Evolutionary conservation across 352 stramenopile genomes (phyloP).

Genomic region (Pythium utonaiense): DNA sequence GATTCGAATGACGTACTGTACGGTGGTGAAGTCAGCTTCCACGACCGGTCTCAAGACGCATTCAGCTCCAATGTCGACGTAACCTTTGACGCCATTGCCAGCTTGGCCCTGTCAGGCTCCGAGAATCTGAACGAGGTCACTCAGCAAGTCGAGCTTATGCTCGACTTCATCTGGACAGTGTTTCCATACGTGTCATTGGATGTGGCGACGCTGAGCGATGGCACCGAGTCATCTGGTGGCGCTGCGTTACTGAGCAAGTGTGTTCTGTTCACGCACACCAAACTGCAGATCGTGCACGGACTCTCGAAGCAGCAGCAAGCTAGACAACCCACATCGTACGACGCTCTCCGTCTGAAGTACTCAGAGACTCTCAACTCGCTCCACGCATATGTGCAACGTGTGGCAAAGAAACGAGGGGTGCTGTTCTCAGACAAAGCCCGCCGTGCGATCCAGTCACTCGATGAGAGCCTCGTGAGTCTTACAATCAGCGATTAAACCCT

Average conservation of each 20-base stretch:
- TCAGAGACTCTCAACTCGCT: background rate
- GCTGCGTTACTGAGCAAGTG: slow-evolving; percentile 23
- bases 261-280: slow-evolving; percentile 4
- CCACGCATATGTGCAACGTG: slow-evolving; percentile 5
- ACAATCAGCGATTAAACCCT: background rate
- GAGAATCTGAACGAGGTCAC: background rate
- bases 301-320: background rate
- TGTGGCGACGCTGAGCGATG: background rate
- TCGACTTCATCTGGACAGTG: slow-evolving; percentile 9
- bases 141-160: slow-evolving; percentile 18
- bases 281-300: background rate
- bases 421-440: slow-evolving; percentile 5
- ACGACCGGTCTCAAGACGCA: slow-evolving; percentile 36
- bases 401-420: slow-evolving; percentile 7
- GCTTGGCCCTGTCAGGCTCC: background rate
- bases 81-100: slow-evolving; percentile 35
- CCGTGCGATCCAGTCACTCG: slow-evolving; percentile 8
- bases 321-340: background rate
- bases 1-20: slow-evolving; percentile 89
- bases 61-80: slow-evolving; percentile 58
- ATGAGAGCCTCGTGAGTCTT: background rate
- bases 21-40: slow-evolving; percentile 52
- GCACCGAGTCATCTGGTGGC: background rate
- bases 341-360: background rate
- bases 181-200: slow-evolving; percentile 20